Evolutionary conservation across 169 alveolate species (phyloP).

Genomic region (Miamiensis avidus): DNA sequence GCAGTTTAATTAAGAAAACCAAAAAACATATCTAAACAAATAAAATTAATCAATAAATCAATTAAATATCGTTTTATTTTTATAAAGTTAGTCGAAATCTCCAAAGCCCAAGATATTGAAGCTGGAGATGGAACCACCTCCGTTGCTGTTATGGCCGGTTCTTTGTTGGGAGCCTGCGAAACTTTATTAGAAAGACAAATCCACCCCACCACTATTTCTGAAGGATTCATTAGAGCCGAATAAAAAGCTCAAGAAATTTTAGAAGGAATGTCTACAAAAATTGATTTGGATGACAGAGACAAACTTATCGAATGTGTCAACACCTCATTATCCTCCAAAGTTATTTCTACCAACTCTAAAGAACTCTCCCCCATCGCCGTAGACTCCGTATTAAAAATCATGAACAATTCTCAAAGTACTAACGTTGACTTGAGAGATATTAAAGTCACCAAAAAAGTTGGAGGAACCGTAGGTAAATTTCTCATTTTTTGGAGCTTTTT

Average conservation of each 20-base stretch:
- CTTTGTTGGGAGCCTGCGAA: slow-evolving; percentile 96
- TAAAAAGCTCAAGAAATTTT: slow-evolving; percentile 91
- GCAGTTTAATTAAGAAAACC: too few species aligned
- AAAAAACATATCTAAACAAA: too few species aligned
- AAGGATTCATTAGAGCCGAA: slow-evolving; percentile 92
- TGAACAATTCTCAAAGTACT: slow-evolving; percentile 47
- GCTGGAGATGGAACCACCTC: slow-evolving; percentile 99
- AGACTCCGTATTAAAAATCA: slow-evolving; percentile 93
- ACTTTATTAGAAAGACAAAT: slow-evolving; percentile 94
- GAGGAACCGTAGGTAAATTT: slow-evolving; percentile 93
- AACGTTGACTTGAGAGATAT: slow-evolving; percentile 85
- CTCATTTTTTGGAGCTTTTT: too few species aligned
- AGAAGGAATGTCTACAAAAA: slow-evolving; percentile 91
- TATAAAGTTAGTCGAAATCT: slow-evolving; percentile 92
- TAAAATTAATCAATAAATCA: too few species aligned
- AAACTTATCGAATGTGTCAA: slow-evolving; percentile 93
- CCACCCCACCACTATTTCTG: slow-evolving; percentile 97
- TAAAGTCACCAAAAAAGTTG: slow-evolving; percentile 90
- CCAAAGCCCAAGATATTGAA: slow-evolving; percentile 98
- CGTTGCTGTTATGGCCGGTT: slow-evolving; percentile 99
- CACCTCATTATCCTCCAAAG: slow-evolving; percentile 98
- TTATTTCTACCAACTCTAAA: slow-evolving; percentile 95
- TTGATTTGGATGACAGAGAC: slow-evolving; percentile 94
- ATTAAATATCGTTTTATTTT: too few species aligned
- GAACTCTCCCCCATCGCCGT: slow-evolving; percentile 99